Evolutionary conservation across 768 basidiomycete genomes (phyloP).

Genomic region (Tricholoma sp.): DNA sequence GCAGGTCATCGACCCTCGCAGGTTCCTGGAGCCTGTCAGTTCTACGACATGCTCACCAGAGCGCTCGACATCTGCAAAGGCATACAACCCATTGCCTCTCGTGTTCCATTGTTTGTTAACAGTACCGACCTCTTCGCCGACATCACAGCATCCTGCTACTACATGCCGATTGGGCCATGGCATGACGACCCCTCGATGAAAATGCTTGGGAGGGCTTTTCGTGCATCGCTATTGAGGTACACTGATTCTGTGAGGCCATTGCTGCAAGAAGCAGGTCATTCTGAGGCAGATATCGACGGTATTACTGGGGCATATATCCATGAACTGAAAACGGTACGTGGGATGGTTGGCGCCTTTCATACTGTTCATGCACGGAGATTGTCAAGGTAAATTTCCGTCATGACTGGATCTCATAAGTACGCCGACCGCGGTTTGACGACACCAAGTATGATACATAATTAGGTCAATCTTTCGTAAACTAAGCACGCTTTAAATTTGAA

Average conservation of each 20-base stretch:
- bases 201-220: slow-evolving; percentile 38
- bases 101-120: slow-evolving; percentile 33
- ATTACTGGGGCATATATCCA: slow-evolving; percentile 37
- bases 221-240: slow-evolving; percentile 35
- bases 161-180: slow-evolving; percentile 60
- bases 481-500: not conserved
- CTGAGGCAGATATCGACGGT: slow-evolving; percentile 30
- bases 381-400: slow-evolving; percentile 1
- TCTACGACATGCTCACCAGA: slow-evolving; percentile 33
- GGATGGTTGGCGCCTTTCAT: slow-evolving; percentile 44
- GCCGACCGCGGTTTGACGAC: not conserved
- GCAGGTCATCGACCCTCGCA: slow-evolving; percentile 24
- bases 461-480: not conserved
- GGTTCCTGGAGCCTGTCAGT: slow-evolving; percentile 34
- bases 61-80: slow-evolving; percentile 30
- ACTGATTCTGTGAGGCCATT: slow-evolving; percentile 46
- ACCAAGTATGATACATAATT: not conserved
- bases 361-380: slow-evolving; percentile 39
- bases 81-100: slow-evolving; percentile 31
- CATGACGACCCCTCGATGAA: slow-evolving; percentile 26
- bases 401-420: not conserved
- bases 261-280: slow-evolving; percentile 34
- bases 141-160: slow-evolving; percentile 26
- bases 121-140: slow-evolving; percentile 36
- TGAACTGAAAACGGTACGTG: slow-evolving; percentile 42